Conservation (phyloP, 1,284 basidiomycete species). For the Trichosporon sp. region DNA sequence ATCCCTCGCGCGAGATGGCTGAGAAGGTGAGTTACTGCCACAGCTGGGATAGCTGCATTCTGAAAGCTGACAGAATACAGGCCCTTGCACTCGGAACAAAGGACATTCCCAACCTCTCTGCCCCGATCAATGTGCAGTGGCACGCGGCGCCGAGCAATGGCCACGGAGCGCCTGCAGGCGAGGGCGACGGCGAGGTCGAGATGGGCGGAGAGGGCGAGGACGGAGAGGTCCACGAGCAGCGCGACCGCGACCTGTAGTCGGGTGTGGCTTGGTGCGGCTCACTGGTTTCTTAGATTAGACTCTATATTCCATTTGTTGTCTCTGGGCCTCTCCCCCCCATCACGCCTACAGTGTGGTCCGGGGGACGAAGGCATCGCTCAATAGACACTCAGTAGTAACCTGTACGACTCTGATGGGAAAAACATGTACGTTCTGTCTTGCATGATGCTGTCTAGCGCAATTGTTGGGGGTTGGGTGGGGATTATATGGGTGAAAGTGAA, state of each 20-base stretch:
- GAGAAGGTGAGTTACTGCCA: conserved; percentile 38
- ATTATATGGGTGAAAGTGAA: no score
- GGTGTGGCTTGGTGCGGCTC: no score
- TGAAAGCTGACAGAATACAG: conserved; percentile 17
- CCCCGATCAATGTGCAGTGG: conserved; percentile 29
- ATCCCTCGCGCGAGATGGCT: conserved; percentile 39
- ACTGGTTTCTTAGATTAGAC: no score
- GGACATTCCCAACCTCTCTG: conserved; percentile 25
- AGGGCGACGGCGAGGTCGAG: conserved; percentile 13
- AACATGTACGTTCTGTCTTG: conserved; percentile 2
- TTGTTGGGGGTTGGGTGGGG: not conserved
- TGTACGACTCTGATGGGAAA: not conserved
- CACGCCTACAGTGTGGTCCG: not conserved
- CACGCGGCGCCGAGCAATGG: conserved; percentile 15
- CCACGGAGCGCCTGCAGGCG: conserved; percentile 1
- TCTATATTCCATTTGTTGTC: not conserved
- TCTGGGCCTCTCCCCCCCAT: not conserved
- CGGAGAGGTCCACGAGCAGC: conserved; percentile 5
- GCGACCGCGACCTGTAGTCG: conserved; percentile 11
- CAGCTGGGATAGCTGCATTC: not conserved
- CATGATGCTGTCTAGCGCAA: not conserved
- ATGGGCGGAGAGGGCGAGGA: conserved; percentile 12
- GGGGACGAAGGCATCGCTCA: not conserved
- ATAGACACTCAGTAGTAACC: not conserved
- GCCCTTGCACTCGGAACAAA: conserved; percentile 36